Evolutionary conservation across 2,329 filamentous ascomycete species (phyloP).

Genomic region (Phaeosphaeria sp.): DNA sequence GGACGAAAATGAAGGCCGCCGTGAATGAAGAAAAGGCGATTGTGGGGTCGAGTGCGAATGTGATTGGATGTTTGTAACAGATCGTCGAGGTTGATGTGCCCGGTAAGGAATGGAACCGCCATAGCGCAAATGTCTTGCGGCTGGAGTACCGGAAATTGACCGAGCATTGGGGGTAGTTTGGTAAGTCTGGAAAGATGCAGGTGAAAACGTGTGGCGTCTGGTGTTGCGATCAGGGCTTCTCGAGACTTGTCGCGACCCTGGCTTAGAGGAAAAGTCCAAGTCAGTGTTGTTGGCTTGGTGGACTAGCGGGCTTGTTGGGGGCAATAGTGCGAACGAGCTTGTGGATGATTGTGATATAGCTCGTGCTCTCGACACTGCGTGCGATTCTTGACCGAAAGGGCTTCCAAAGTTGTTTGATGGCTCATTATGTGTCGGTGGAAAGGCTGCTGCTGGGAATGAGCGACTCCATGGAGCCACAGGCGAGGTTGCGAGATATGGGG

Average conservation of each 20-base stretch:
- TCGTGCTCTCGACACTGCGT: constrained; percentile 49
- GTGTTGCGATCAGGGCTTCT: constrained; percentile 57
- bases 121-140: constrained; percentile 56
- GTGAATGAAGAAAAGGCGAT: constrained; percentile 57
- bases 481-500: constrained; percentile 52
- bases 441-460: constrained; percentile 51
- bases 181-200: constrained; percentile 62
- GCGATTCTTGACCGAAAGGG: constrained; percentile 23
- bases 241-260: constrained; percentile 45
- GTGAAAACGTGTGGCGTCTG: constrained; percentile 75
- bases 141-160: constrained; percentile 39
- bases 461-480: constrained; percentile 65
- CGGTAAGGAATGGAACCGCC: constrained; percentile 72
- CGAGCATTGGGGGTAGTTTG: constrained; percentile 49
- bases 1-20: constrained; percentile 73
- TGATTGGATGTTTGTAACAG: constrained; percentile 64
- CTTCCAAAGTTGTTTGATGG: constrained; percentile 24
- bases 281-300: constrained; percentile 87
- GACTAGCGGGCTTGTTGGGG: constrained; percentile 90
- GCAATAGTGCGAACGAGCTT: constrained; percentile 81
- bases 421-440: constrained; percentile 22
- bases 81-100: constrained; percentile 78
- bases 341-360: constrained; percentile 67
- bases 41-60: constrained; percentile 51
- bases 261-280: constrained; percentile 64